Conservation (phyloP, 2,329 filamentous ascomycete species). For the Ustulina deusta region DNA sequence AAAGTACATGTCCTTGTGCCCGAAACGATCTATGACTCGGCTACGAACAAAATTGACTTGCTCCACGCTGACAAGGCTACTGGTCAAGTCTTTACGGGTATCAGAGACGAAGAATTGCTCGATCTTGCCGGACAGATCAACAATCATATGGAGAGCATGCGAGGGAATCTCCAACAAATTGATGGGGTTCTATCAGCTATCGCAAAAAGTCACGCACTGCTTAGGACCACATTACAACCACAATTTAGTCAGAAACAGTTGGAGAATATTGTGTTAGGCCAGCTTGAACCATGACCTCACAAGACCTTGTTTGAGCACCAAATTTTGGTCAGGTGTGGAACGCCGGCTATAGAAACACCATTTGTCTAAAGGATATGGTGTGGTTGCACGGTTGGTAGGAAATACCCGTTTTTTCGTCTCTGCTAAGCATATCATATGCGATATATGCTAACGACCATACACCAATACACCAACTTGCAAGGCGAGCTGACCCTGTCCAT, state of each 20-base stretch:
- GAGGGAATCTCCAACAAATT: conserved; percentile 65
- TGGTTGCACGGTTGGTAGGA: conserved; percentile 21
- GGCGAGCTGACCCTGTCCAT: neutral
- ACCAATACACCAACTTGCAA: conserved; percentile 12
- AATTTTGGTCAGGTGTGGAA: neutral
- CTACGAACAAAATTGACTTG: conserved; percentile 34
- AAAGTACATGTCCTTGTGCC: conserved; percentile 65
- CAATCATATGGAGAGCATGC: conserved; percentile 69
- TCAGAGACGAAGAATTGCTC: conserved; percentile 58
- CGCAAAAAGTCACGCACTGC: conserved; percentile 59
- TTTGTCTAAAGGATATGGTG: conserved; percentile 5
- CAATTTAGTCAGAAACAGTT: conserved; percentile 60
- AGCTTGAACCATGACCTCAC: conserved; percentile 23
- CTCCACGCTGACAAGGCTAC: conserved; percentile 35
- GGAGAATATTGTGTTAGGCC: conserved; percentile 60
- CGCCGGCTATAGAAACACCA: conserved; percentile 2
- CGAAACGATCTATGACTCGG: conserved; percentile 42
- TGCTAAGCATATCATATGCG: conserved; percentile 13
- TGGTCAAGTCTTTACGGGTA: conserved; percentile 44
- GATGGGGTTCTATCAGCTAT: conserved; percentile 65
- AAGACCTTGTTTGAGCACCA: conserved; percentile 11
- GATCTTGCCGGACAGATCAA: conserved; percentile 61
- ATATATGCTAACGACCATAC: conserved; percentile 13
- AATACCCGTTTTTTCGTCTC: conserved; percentile 15
- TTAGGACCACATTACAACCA: conserved; percentile 62